A percentile compares a stretch with the other conserved stretches of the same genome.
Conservation (phyloP, 441 rosid species). For the Euphorbia corollata region DNA sequence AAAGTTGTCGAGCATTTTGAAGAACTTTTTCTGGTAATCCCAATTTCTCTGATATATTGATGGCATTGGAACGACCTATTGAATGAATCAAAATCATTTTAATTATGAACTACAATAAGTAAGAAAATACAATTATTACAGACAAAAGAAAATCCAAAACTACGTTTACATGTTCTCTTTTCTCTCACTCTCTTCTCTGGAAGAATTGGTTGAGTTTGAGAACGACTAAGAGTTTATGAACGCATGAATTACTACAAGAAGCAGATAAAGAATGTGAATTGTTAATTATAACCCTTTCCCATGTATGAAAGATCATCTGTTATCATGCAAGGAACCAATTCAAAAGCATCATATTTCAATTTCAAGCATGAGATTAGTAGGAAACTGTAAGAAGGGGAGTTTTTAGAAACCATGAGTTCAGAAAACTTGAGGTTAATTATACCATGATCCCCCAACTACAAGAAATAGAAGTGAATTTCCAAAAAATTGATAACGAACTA, state of each 20-base stretch:
- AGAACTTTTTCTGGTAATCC: constrained; percentile 55
- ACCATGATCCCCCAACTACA: too few relatives aligned
- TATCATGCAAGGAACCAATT: not conserved
- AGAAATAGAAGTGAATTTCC: too few relatives aligned
- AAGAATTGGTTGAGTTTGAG: too few relatives aligned
- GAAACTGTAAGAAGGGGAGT: not conserved
- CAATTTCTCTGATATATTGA: constrained; percentile 71
- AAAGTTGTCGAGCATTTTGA: constrained; percentile 47
- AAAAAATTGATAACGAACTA: too few relatives aligned
- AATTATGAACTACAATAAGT: constrained; percentile 3
- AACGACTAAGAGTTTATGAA: too few relatives aligned
- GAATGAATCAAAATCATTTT: constrained; percentile 11
- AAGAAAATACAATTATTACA: too few relatives aligned
- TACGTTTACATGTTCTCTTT: too few relatives aligned
- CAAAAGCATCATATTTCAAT: not conserved
- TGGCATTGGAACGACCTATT: constrained; percentile 87
- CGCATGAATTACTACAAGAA: too few relatives aligned
- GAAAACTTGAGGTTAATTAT: too few relatives aligned
- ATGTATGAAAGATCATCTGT: not conserved
- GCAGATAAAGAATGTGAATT: not conserved
- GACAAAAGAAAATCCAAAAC: too few relatives aligned
- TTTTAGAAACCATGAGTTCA: not conserved
- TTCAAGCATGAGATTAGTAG: too few relatives aligned
- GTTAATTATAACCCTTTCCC: not conserved
- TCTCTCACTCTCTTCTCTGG: too few relatives aligned